These are phyloP conservation scores for Microsporum audouinii DNA, from an alignment of 2,329 filamentous ascomycete species.

Conservation along the genomic window DNA sequence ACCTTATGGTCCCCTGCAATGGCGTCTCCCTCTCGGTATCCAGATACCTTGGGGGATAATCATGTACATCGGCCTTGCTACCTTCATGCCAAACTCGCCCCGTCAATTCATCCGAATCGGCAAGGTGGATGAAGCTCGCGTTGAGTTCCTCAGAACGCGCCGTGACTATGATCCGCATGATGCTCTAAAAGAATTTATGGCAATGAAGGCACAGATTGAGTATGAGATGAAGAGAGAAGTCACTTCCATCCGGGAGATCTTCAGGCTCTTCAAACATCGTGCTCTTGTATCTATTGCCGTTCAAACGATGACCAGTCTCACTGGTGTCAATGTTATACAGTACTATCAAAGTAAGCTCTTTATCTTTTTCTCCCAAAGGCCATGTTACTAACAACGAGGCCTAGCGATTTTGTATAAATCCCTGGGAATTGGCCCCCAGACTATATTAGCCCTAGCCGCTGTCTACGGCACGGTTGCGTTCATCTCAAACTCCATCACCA, in stretches of 20 bases:
- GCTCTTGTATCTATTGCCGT: slow-evolving; percentile 45
- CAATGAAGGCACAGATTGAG: slow-evolving; percentile 46
- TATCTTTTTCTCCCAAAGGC: slow-evolving; percentile 8
- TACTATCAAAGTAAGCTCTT: slow-evolving; percentile 13
- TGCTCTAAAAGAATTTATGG: slow-evolving; percentile 41
- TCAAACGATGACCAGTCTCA: slow-evolving; percentile 47
- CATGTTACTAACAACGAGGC: background rate
- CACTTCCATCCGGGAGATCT: slow-evolving; percentile 43
- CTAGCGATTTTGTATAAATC: slow-evolving; percentile 45
- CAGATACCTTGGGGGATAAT: slow-evolving; percentile 48
- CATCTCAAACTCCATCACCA: slow-evolving; percentile 41
- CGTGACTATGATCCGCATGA: slow-evolving; percentile 37
- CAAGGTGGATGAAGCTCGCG: slow-evolving; percentile 38
- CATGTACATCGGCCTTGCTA: slow-evolving; percentile 43
- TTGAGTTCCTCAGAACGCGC: slow-evolving; percentile 40
- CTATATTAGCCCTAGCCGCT: slow-evolving; percentile 43
- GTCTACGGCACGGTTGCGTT: slow-evolving; percentile 47
- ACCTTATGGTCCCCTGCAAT: slow-evolving; percentile 43
- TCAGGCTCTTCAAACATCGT: slow-evolving; percentile 41
- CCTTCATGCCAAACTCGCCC: slow-evolving; percentile 47
- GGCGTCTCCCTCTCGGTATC: slow-evolving; percentile 44
- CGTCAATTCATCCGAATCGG: slow-evolving; percentile 43
- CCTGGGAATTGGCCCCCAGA: slow-evolving; percentile 40
- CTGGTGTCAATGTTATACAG: slow-evolving; percentile 48
- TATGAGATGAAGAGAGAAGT: slow-evolving; percentile 49